These are phyloP conservation scores for Paraglomus brasilianum DNA, from an alignment of 192 early-diverging fungal genomes.

Conservation along the genomic window DNA sequence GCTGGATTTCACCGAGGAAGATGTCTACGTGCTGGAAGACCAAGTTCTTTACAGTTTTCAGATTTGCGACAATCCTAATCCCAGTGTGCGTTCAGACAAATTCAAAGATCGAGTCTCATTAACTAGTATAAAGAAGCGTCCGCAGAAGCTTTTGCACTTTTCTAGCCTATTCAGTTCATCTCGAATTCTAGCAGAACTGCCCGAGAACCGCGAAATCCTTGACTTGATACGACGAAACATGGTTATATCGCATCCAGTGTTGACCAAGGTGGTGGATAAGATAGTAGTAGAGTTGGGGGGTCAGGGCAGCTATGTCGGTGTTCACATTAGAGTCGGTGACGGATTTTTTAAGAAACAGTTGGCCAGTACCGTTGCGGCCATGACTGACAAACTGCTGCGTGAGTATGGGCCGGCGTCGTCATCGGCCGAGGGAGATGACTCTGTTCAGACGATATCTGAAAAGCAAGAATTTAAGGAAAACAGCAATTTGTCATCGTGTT, in stretches of 20 bases:
- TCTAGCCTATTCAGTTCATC: constrained; percentile 51
- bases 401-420: constrained; percentile 1
- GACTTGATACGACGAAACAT: constrained; percentile 43
- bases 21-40: not conserved
- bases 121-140: constrained; percentile 33
- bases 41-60: not conserved
- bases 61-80: not conserved
- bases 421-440: not conserved
- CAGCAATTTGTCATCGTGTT: not conserved
- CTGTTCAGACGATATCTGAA: not conserved
- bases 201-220: constrained; percentile 42
- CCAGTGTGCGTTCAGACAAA: constrained; percentile 12
- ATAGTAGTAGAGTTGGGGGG: constrained; percentile 53
- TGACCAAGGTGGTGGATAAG: constrained; percentile 42
- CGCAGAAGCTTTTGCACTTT: constrained; percentile 50
- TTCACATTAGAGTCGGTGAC: constrained; percentile 56
- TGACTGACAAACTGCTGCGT: constrained; percentile 41
- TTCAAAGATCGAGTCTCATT: constrained; percentile 44
- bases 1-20: not conserved
- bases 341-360: constrained; percentile 47
- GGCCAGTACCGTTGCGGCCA: constrained; percentile 46
- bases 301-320: constrained; percentile 43
- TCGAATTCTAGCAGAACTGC: constrained; percentile 45
- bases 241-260: constrained; percentile 49
- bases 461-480: not conserved